phyloP scores from a whole-genome alignment of 2,329 filamentous ascomycete species.

The Knufia fluminis region DNA sequence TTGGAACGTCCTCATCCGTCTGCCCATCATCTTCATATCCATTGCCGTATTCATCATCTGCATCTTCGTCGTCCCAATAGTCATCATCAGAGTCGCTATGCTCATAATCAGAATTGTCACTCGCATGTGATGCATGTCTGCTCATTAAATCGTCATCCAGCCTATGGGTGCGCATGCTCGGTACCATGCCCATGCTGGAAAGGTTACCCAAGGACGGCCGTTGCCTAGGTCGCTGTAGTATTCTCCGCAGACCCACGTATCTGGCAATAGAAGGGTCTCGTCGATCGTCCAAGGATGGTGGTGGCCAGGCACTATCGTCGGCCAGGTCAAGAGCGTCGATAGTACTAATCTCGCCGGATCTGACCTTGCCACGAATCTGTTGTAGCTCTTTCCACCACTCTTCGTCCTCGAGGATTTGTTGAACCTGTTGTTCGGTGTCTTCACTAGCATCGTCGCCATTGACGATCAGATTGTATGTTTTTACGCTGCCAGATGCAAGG shows the following conservation, averaged over 20 bases:
- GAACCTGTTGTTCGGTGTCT: constrained; percentile 52
- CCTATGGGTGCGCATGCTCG: constrained; percentile 68
- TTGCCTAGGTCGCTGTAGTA: constrained; percentile 53
- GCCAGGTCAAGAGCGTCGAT: constrained; percentile 39
- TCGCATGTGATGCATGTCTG: constrained; percentile 31
- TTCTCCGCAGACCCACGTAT: constrained; percentile 50
- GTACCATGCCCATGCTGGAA: constrained; percentile 50
- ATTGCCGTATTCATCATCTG: constrained; percentile 17
- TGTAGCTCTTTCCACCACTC: constrained; percentile 77
- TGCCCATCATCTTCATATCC: constrained; percentile 13
- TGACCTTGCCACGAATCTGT: constrained; percentile 29
- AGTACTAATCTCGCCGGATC: constrained; percentile 28
- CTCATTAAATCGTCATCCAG: constrained; percentile 54
- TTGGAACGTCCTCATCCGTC: constrained; percentile 17
- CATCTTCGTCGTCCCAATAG: constrained; percentile 23
- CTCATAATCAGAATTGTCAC: not conserved
- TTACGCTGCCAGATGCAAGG: constrained; percentile 62
- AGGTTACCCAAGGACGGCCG: constrained; percentile 40
- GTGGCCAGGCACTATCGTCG: constrained; percentile 44
- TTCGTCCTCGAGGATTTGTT: constrained; percentile 59
- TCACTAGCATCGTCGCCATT: constrained; percentile 54
- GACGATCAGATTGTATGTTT: constrained; percentile 68
- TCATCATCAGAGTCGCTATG: constrained; percentile 39
- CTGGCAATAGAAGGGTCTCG: constrained; percentile 36
- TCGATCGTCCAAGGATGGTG: constrained; percentile 41